Conservation (phyloP, 163 green algal species). For the Chloromonas sp. region DNA sequence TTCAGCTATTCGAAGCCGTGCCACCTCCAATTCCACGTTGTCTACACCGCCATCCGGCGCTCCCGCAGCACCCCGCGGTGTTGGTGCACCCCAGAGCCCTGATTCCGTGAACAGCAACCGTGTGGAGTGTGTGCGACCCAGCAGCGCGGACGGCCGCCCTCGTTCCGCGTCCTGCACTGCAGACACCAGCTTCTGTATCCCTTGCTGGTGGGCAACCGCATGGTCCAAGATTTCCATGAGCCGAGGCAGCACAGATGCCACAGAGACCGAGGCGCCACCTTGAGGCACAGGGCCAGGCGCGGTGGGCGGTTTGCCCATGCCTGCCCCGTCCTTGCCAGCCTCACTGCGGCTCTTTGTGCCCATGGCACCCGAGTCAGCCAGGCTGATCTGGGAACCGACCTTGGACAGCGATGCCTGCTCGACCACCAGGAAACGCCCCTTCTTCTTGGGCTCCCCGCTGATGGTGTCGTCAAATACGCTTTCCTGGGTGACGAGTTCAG, state of each 20-base stretch:
- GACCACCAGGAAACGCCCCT: slow-evolving; percentile 41
- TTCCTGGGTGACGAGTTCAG: neutral
- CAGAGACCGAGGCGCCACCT: neutral
- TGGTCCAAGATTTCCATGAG: slow-evolving; percentile 57
- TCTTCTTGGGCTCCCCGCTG: slow-evolving; percentile 32
- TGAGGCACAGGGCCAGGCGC: neutral
- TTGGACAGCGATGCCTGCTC: slow-evolving; percentile 26
- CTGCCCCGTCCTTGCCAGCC: neutral
- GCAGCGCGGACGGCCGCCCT: slow-evolving; percentile 34
- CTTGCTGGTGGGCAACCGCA: slow-evolving; percentile 23
- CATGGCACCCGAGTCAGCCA: slow-evolving; percentile 12
- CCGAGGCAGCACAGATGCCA: slow-evolving; percentile 40
- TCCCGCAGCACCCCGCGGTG: neutral
- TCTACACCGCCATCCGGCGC: neutral
- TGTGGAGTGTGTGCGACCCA: slow-evolving; percentile 18
- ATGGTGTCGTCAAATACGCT: neutral
- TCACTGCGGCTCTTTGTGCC: neutral
- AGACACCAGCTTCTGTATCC: slow-evolving; percentile 43
- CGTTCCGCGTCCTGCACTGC: slow-evolving; percentile 55
- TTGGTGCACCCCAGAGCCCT: neutral
- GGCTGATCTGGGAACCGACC: slow-evolving; percentile 19
- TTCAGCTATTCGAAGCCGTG: neutral
- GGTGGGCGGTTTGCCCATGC: slow-evolving; percentile 2
- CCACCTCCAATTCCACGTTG: neutral
- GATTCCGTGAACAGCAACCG: slow-evolving; percentile 7